Evolutionary conservation across 1,139 yeast species (phyloP).

Genomic region (Hansenula anomala): DNA sequence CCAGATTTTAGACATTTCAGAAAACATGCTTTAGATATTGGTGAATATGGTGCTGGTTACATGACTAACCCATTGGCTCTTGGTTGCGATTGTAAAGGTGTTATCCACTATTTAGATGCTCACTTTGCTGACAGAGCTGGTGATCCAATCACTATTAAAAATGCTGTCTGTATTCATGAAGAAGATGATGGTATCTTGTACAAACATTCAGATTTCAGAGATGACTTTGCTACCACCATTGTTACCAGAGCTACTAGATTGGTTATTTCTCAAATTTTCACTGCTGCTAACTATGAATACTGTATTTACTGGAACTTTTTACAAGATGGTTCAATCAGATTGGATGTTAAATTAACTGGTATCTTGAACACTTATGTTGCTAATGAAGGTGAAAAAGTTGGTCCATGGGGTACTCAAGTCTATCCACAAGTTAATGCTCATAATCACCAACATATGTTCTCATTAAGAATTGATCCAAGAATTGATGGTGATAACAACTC

Average conservation of each 20-base stretch:
- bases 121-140: constrained; percentile 65
- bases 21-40: constrained; percentile 82
- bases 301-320: constrained; percentile 78
- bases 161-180: constrained; percentile 80
- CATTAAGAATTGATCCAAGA: constrained; percentile 77
- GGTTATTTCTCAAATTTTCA: constrained; percentile 69
- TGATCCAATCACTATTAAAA: constrained; percentile 63
- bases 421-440: constrained; percentile 81
- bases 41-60: constrained; percentile 85
- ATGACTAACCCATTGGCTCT: constrained; percentile 74
- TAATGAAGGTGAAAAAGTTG: constrained; percentile 58
- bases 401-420: constrained; percentile 77
- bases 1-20: constrained; percentile 81
- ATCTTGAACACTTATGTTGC: constrained; percentile 67
- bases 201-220: constrained; percentile 84
- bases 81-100: constrained; percentile 86
- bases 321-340: constrained; percentile 78
- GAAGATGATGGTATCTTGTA: constrained; percentile 76
- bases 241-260: constrained; percentile 73
- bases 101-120: constrained; percentile 75
- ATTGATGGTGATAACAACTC: constrained; percentile 77
- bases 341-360: constrained; percentile 77
- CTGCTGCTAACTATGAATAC: constrained; percentile 84
- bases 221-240: constrained; percentile 68
- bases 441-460: constrained; percentile 80